These are phyloP conservation scores for Dacryopinax primogenitus DNA, from an alignment of 768 basidiomycete genomes.

Conservation along the genomic window DNA sequence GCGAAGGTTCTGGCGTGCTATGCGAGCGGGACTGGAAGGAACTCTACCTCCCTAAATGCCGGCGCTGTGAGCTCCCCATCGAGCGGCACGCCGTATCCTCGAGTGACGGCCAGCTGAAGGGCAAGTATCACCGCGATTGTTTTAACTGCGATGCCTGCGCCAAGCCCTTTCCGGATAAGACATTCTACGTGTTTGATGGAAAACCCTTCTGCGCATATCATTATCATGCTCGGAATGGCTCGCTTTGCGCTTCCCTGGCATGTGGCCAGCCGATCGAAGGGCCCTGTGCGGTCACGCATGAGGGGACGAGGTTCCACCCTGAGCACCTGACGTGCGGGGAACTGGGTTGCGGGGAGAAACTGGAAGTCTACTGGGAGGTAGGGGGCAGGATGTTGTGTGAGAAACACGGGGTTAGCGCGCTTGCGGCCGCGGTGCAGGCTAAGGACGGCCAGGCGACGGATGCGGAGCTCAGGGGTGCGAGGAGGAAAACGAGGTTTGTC, in stretches of 20 bases:
- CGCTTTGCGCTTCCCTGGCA: conserved; percentile 61
- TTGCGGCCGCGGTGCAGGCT: too few relatives aligned
- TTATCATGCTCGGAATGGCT: conserved; percentile 84
- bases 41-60: conserved; percentile 55
- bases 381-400: conserved; percentile 75
- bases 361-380: conserved; percentile 72
- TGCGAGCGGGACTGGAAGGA: conserved; percentile 93
- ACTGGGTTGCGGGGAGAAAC: conserved; percentile 37
- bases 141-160: conserved; percentile 80
- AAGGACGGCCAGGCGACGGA: too few relatives aligned
- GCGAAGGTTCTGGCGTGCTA: conserved; percentile 46
- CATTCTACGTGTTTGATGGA: conserved; percentile 83
- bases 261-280: conserved; percentile 90
- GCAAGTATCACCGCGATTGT: conserved; percentile 86
- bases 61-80: conserved; percentile 72
- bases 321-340: conserved; percentile 80
- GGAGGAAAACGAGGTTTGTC: conserved; percentile 69
- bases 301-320: conserved; percentile 72
- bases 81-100: conserved; percentile 86
- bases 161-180: conserved; percentile 83
- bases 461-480: conserved; percentile 45
- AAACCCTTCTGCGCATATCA: conserved; percentile 85
- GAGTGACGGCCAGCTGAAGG: conserved; percentile 85
- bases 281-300: conserved; percentile 75
- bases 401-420: conserved; percentile 44